Base-by-base conservation (phyloP, 2,329 filamentous ascomycete genomes). In the Aspergillus texensis region DNA sequence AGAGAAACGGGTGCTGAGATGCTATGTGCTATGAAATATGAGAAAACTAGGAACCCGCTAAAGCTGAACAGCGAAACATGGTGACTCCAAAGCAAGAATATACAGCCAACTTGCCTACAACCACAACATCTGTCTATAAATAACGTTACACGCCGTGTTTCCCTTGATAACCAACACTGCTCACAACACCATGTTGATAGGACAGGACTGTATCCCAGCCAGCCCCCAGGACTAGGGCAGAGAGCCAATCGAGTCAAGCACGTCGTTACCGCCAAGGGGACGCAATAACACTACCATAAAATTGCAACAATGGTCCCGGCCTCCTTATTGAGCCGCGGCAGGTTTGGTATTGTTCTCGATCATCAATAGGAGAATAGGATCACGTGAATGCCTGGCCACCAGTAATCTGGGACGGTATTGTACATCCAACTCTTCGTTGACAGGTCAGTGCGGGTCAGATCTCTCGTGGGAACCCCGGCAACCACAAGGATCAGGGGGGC, bases 301-400 rank as follows among this genome's bases (percentile, higher is more conserved):
- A 53, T 54, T 57, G 62, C 57, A 67, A 68, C 66, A 64, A 67
- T 68, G 54, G 39, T 30, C 30, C 57, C 28, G 12, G 24, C 58
- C 39, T 58, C 46, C 41, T 46, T 67, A 57, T 61, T 56, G 53
- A 36, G 28, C 41, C 24, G 19, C 50, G 61, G 57, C 53, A 57
- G 32, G 60, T 19, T 57, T 53, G 50, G 32, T 63, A 70, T 71
- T 70, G 67, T 70, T 70, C 67, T 68, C 16, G 2, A 14, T 34
- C 52, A 52, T 70, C 68, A 70, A 71, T 68, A 66, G 63, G 57
- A 57, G 62, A 64, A 64, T 65, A 60, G 26, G 9, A 32, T 71
- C 66, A 70, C 66, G 63, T 70, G 68, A 43, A 14, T 8, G 16
- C 28, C 6, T 12, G 52, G n/a, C 30, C 46, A 12, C 46, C 26